Conservation (phyloP, 2,329 filamentous ascomycete genomes). For the Colletotrichum plurivorum region DNA sequence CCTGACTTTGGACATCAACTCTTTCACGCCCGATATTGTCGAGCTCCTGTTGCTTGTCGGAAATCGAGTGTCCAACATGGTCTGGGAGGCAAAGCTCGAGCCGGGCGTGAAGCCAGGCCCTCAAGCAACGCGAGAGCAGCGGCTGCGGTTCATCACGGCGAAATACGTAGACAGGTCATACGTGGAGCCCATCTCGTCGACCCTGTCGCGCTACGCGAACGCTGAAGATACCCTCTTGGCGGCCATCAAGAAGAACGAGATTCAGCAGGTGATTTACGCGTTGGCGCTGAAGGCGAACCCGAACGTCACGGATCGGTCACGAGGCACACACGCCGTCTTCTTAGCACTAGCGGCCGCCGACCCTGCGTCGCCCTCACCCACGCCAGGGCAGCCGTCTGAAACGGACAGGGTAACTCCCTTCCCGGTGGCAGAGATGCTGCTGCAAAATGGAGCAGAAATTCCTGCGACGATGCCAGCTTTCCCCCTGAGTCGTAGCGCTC, state of each 20-base stretch:
- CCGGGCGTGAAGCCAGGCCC: conserved; percentile 79
- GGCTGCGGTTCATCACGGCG: conserved; percentile 92
- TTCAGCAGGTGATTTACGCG: conserved; percentile 92
- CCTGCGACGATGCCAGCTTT: conserved; percentile 83
- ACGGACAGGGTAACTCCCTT: conserved; percentile 77
- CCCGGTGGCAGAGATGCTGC: conserved; percentile 88
- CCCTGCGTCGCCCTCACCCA: conserved; percentile 80
- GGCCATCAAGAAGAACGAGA: conserved; percentile 96
- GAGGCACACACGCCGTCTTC: conserved; percentile 90
- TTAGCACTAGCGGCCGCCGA: conserved; percentile 93
- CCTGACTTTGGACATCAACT: conserved; percentile 93
- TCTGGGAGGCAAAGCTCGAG: conserved; percentile 93
- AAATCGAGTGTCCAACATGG: conserved; percentile 94
- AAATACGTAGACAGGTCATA: conserved; percentile 92
- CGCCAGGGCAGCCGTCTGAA: conserved; percentile 55
- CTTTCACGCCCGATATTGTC: conserved; percentile 96
- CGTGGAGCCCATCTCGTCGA: conserved; percentile 83
- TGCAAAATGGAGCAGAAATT: conserved; percentile 95
- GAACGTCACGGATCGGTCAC: conserved; percentile 87
- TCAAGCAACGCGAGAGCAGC: conserved; percentile 87
- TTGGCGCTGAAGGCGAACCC: conserved; percentile 89
- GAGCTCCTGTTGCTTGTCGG: conserved; percentile 92
- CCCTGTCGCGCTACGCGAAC: conserved; percentile 81
- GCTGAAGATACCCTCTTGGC: conserved; percentile 91
- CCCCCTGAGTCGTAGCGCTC: conserved; percentile 84